A percentile compares a stretch with the other conserved stretches of the same genome.
Conservation (phyloP, 1,139 yeast genomes). For the Taphrina pruni region DNA sequence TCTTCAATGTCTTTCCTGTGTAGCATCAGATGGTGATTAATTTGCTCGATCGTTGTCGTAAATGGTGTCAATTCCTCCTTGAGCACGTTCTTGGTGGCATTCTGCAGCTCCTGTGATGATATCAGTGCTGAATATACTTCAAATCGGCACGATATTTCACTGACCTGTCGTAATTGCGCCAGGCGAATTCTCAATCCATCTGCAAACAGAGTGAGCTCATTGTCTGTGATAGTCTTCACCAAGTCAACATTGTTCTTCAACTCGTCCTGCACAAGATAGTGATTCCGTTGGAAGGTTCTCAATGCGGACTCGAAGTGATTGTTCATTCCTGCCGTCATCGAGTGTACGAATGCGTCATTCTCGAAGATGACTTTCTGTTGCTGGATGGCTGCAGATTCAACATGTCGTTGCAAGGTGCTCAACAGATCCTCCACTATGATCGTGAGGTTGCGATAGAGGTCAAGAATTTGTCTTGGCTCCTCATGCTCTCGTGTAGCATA, state of each 20-base stretch:
- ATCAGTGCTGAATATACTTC: background rate
- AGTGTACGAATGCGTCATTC: background rate
- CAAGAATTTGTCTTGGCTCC: slow-evolving; percentile 10
- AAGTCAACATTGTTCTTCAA: background rate
- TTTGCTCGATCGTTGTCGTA: background rate
- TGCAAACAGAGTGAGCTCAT: background rate
- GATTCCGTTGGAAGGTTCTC: background rate
- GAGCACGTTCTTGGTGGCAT: background rate
- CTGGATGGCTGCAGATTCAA: background rate
- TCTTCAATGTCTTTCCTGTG: background rate
- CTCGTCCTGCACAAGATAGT: background rate
- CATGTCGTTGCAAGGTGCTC: slow-evolving; percentile 2
- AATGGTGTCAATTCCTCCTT: background rate
- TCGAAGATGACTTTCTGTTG: background rate
- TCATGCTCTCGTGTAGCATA: slow-evolving; percentile 14
- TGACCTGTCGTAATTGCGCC: background rate
- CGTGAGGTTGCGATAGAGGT: slow-evolving; percentile 25
- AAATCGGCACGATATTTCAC: background rate
- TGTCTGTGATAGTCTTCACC: background rate
- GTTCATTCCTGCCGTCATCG: slow-evolving; percentile 1
- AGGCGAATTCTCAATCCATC: background rate
- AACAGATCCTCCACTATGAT: background rate
- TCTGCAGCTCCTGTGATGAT: background rate
- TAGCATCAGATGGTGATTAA: background rate
- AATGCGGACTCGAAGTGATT: background rate